Percentiles rank a stretch among this genome's conserved stretches.
These are phyloP conservation scores for Infundibulicybe gibba DNA, from an alignment of 768 basidiomycete genomes.

Conservation along the genomic window DNA sequence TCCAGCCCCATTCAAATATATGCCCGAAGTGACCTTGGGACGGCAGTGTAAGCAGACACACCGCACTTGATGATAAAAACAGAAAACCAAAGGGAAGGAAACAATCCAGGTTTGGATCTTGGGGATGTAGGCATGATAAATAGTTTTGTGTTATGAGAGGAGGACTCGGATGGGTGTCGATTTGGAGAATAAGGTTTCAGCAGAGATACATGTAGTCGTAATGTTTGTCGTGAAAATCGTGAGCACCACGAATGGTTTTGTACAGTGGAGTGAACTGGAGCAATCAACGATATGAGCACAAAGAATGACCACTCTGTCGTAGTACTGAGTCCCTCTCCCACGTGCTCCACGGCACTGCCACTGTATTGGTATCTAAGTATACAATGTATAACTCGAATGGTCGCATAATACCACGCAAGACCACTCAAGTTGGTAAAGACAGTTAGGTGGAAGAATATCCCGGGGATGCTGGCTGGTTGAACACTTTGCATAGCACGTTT, in stretches of 20 bases:
- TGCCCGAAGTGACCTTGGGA: slow-evolving; percentile 16
- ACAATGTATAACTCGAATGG: no score
- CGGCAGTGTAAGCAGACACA: slow-evolving; percentile 18
- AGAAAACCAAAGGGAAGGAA: slow-evolving; percentile 14
- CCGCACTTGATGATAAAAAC: slow-evolving; percentile 1
- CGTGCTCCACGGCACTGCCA: no score
- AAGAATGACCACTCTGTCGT: no score
- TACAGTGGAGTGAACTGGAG: no score
- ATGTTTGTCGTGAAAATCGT: slow-evolving; percentile 16
- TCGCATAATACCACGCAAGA: no score
- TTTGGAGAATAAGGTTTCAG: slow-evolving; percentile 1
- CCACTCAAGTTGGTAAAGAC: no score
- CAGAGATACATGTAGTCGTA: slow-evolving; percentile 13
- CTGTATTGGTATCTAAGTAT: no score
- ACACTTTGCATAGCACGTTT: no score
- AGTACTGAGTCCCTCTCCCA: no score
- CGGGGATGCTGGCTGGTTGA: no score
- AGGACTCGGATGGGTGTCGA: slow-evolving; percentile 1
- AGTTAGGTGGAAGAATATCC: no score
- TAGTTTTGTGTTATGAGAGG: background rate
- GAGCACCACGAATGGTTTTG: background rate
- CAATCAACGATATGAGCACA: no score
- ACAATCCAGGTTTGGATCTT: slow-evolving; percentile 1
- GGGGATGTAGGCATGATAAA: background rate
- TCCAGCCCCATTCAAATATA: background rate